Percentiles rank a stretch among this genome's conserved stretches.
Conservation (phyloP, 148 eudicot species). For the Arbutus unedo region DNA sequence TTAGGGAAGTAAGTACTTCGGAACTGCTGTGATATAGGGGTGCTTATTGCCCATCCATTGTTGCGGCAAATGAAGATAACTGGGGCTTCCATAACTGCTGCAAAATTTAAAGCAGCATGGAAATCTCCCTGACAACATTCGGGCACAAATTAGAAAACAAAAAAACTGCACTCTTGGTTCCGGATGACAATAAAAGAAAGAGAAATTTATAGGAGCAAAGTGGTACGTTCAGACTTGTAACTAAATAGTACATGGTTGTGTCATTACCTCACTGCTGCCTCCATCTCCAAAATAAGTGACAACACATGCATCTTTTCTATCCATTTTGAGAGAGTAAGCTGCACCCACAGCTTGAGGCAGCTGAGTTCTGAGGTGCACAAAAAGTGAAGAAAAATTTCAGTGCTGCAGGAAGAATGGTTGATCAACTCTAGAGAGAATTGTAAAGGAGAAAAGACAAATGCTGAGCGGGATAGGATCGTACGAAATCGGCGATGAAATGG, state of each 20-base stretch:
- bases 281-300: conserved; percentile 93
- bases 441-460: not conserved
- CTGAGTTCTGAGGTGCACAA: conserved; percentile 54
- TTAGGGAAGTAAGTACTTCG: conserved; percentile 53
- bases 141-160: not conserved
- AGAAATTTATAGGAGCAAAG: no score
- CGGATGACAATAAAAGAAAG: not conserved
- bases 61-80: conserved; percentile 83
- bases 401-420: not conserved
- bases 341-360: conserved; percentile 94
- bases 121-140: conserved; percentile 66
- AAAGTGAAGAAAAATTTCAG: not conserved
- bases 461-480: conserved; percentile 29
- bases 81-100: conserved; percentile 90
- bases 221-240: not conserved
- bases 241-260: not conserved
- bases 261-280: conserved; percentile 69
- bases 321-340: conserved; percentile 87
- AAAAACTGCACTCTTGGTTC: not conserved
- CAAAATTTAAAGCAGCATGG: conserved; percentile 91
- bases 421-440: not conserved
- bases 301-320: conserved; percentile 62
- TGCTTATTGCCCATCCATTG: conserved; percentile 99
- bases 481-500: conserved; percentile 90
- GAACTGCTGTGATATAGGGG: conserved; percentile 74